These are phyloP conservation scores for Ascochyta lentis DNA, from an alignment of 2,329 filamentous ascomycete species.

Conservation along the genomic window DNA sequence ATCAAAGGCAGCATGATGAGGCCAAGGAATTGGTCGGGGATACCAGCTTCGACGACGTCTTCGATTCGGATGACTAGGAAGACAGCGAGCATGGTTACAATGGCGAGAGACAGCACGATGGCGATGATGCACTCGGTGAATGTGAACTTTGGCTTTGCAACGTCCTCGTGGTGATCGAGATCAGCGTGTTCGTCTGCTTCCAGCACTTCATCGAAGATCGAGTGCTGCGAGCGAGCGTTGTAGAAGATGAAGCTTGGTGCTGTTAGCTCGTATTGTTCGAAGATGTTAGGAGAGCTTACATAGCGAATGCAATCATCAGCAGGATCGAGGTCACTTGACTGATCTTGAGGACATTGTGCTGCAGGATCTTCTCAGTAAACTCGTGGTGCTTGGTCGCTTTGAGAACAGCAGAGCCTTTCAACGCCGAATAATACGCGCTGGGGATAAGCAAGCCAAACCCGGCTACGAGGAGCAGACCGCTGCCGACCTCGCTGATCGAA, in stretches of 20 bases:
- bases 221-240: slow-evolving; percentile 76
- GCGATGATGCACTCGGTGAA: slow-evolving; percentile 75
- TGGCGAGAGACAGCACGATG: slow-evolving; percentile 67
- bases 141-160: slow-evolving; percentile 72
- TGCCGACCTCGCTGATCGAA: slow-evolving; percentile 79
- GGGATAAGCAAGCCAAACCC: slow-evolving; percentile 59
- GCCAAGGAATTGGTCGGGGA: slow-evolving; percentile 64
- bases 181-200: slow-evolving; percentile 73
- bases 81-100: slow-evolving; percentile 76
- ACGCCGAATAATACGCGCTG: slow-evolving; percentile 49
- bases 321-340: slow-evolving; percentile 47
- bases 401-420: slow-evolving; percentile 49
- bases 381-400: slow-evolving; percentile 36
- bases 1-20: slow-evolving; percentile 82
- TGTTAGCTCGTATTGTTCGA: slow-evolving; percentile 61
- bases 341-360: slow-evolving; percentile 45
- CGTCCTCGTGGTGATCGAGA: slow-evolving; percentile 66
- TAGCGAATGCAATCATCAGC: slow-evolving; percentile 44
- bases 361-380: slow-evolving; percentile 43
- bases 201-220: slow-evolving; percentile 78
- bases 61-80: slow-evolving; percentile 77
- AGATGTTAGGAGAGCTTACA: slow-evolving; percentile 56
- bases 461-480: slow-evolving; percentile 76
- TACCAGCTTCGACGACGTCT: slow-evolving; percentile 61
- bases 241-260: slow-evolving; percentile 70